Evolutionary conservation across 768 basidiomycete genomes (phyloP), one percentile per base, ranked within the genome.

Genomic region (Tylopilus balloui): DNA sequence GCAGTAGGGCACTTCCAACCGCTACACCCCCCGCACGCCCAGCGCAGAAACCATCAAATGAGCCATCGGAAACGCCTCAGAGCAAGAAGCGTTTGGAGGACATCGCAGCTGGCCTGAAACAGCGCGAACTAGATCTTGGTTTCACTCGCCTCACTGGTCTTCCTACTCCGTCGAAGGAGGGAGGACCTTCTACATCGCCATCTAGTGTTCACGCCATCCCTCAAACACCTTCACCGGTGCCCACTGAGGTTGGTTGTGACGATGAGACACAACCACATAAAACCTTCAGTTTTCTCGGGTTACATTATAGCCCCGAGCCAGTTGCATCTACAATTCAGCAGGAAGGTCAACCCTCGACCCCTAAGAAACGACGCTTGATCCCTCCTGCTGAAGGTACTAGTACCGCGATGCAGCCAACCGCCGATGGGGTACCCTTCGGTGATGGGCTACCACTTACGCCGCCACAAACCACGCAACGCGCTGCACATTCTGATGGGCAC

Each of bases 191-290:
- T 27, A 25, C n/a, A 27, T 20, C 48, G 12, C n/a, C 17, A 7
- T 19, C 41, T 8, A 29, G 32, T 11, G 15, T 13, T 39, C 36
- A 48, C 27, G 27, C 23, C 14, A 13, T 49, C 42, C 42, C 53
- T 35, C 64, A 58, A 20, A 61, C 64, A 45, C 55, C 61, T 37
- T 68, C 65, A 9, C 63, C 61, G 21, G 53, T 58, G 10, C 55
- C 58, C 3, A 61, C 67, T 1, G 60, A 63, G 34, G 35, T 56
- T 15, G 65, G 63, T 8, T 44, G 38, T 24, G 62, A 67, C 13
- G 42, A 20, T 20, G 54, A 57, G 28, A 31, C 32, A 27, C 47
- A 37, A 34, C 53, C 53, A 39, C 51, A 23, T 24, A 54, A 34
- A 25, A 55, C 45, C 3, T 55, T 48, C 23, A 65, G 57, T 44